A percentile compares a stretch with the other conserved stretches of the same genome.
These are phyloP conservation scores for Colletotrichum aenigma DNA, from an alignment of 2,329 filamentous ascomycete species.

Conservation along the genomic window DNA sequence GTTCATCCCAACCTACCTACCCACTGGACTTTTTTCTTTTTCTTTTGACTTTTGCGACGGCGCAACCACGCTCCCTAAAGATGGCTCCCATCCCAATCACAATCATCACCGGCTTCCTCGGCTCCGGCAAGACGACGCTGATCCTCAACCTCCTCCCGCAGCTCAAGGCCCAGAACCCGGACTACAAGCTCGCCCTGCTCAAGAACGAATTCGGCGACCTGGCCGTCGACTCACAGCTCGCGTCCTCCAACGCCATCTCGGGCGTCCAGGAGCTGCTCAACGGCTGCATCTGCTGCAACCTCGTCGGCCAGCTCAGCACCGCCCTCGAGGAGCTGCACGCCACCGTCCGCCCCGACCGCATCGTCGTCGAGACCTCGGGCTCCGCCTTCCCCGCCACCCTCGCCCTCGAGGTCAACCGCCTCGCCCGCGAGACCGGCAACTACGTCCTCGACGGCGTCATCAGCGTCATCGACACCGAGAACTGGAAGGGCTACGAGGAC, in stretches of 20 bases:
- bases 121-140: constrained; percentile 94
- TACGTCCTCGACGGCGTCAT: constrained; percentile 88
- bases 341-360: constrained; percentile 71
- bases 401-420: constrained; percentile 86
- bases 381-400: constrained; percentile 88
- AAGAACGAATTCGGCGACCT: constrained; percentile 99
- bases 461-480: constrained; percentile 91
- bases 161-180: constrained; percentile 71
- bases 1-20: constrained; percentile 5
- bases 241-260: constrained; percentile 79
- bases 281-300: constrained; percentile 98
- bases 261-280: constrained; percentile 93
- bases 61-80: background rate
- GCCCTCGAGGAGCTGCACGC: constrained; percentile 77
- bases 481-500: constrained; percentile 92
- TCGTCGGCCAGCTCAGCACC: constrained; percentile 86
- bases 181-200: constrained; percentile 88
- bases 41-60: background rate
- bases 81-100: constrained; percentile 85
- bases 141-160: constrained; percentile 94
- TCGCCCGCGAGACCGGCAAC: constrained; percentile 70
- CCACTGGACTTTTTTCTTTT: background rate
- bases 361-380: constrained; percentile 92
- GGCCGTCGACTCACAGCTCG: constrained; percentile 91
- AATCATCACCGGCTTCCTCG: constrained; percentile 94